These are phyloP conservation scores for Ophiostoma tasmaniense DNA, from an alignment of 2,329 filamentous ascomycete genomes.

Conservation along the genomic window DNA sequence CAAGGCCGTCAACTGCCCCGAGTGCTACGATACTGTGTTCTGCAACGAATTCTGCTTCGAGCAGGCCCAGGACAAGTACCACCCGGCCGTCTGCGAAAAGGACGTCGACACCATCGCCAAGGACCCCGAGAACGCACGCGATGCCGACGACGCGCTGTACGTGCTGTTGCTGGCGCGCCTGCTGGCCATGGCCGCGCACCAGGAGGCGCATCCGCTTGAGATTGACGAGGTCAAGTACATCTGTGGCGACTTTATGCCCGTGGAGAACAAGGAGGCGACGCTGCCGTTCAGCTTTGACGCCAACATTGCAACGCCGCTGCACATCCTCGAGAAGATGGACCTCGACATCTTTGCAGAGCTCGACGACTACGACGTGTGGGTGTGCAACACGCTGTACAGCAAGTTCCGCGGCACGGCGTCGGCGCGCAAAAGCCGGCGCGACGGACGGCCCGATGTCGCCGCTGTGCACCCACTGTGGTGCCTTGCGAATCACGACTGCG, in stretches of 20 bases:
- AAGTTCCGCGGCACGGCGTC: slow-evolving; percentile 93
- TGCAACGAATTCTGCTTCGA: slow-evolving; percentile 53
- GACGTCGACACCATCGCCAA: slow-evolving; percentile 58
- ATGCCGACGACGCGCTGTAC: slow-evolving; percentile 54
- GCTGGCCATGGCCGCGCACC: slow-evolving; percentile 54
- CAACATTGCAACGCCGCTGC: slow-evolving; percentile 65
- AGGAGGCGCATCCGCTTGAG: slow-evolving; percentile 54
- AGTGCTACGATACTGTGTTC: slow-evolving; percentile 59
- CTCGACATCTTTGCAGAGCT: slow-evolving; percentile 61
- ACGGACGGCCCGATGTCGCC: slow-evolving; percentile 80
- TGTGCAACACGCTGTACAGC: slow-evolving; percentile 83
- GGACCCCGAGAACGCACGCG: slow-evolving; percentile 50
- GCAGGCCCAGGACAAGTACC: slow-evolving; percentile 50
- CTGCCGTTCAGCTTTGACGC: slow-evolving; percentile 70
- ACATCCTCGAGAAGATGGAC: slow-evolving; percentile 77
- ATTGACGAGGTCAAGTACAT: slow-evolving; percentile 57
- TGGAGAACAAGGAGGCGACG: slow-evolving; percentile 46
- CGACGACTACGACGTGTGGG: slow-evolving; percentile 61
- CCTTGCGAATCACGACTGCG: slow-evolving; percentile 90
- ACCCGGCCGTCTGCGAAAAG: slow-evolving; percentile 57
- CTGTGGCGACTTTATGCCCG: slow-evolving; percentile 54
- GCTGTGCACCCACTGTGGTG: slow-evolving; percentile 96
- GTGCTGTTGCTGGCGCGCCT: slow-evolving; percentile 54
- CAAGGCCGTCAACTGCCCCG: slow-evolving; percentile 47
- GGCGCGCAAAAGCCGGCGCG: slow-evolving; percentile 65